A percentile compares a stretch with the other conserved stretches of the same genome.
Evolutionary conservation across 2,329 filamentous ascomycete species (phyloP).

Genomic region (Sordariomycetes sp.): DNA sequence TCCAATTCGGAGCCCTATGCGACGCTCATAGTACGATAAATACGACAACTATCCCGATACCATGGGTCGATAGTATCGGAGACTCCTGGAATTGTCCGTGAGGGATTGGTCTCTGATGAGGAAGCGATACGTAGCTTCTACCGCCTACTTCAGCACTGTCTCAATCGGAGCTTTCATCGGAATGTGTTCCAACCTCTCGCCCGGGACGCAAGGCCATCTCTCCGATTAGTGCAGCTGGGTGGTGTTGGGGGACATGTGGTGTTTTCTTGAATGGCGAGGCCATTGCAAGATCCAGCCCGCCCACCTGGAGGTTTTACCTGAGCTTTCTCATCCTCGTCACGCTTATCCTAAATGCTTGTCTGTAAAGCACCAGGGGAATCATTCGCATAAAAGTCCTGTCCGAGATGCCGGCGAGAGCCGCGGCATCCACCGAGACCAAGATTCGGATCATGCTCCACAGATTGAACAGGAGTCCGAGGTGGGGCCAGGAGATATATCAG

Average conservation of each 20-base stretch:
- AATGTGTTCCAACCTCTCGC: constrained; percentile 66
- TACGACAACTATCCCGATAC: not conserved
- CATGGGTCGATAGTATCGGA: not conserved
- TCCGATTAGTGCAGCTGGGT: constrained; percentile 43
- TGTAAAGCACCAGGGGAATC: not conserved
- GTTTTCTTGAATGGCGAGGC: constrained; percentile 62
- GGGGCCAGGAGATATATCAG: constrained; percentile 64
- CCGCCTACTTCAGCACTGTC: constrained; percentile 61
- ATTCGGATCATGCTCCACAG: constrained; percentile 62
- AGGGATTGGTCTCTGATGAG: constrained; percentile 56
- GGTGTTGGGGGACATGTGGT: constrained; percentile 59
- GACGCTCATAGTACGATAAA: not conserved
- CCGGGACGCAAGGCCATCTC: constrained; percentile 67
- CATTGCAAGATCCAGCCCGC: constrained; percentile 47
- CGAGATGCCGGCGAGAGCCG: not conserved
- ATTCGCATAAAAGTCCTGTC: not conserved
- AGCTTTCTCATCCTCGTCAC: not conserved
- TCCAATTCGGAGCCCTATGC: not conserved
- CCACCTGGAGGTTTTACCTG: not conserved
- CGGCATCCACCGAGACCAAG: not conserved
- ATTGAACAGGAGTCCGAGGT: constrained; percentile 58
- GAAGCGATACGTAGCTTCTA: constrained; percentile 54
- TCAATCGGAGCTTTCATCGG: constrained; percentile 59
- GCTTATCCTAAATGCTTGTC: not conserved
- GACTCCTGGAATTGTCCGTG: constrained; percentile 15